Evolutionary conservation across 2,329 filamentous ascomycete genomes (phyloP).

Genomic region (Venturia pyrina): DNA sequence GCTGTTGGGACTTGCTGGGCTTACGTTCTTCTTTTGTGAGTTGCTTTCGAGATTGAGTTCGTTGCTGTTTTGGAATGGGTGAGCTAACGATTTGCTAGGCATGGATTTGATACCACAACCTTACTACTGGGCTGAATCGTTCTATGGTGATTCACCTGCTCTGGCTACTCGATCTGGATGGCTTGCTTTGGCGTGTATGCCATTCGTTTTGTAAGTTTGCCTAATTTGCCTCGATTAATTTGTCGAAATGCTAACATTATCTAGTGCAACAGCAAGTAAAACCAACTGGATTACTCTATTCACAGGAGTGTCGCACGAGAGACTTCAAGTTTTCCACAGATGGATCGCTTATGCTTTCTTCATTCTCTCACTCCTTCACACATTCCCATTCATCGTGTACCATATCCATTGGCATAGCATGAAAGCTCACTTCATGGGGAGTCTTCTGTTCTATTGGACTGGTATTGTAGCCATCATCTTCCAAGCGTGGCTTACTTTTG

Average conservation of each 20-base stretch:
- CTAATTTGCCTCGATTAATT: too few species aligned
- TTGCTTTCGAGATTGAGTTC: slow-evolving; percentile 41
- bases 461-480: slow-evolving; percentile 34
- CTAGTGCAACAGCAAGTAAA: slow-evolving; percentile 82
- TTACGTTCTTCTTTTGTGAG: slow-evolving; percentile 30
- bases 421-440: slow-evolving; percentile 34
- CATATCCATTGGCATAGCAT: slow-evolving; percentile 54
- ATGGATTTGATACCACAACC: slow-evolving; percentile 78
- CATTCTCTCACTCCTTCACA: slow-evolving; percentile 73
- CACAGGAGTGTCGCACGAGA: slow-evolving; percentile 84
- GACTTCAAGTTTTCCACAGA: slow-evolving; percentile 84
- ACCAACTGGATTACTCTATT: slow-evolving; percentile 74
- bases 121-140: slow-evolving; percentile 79
- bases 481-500: slow-evolving; percentile 6
- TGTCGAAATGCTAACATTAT: background rate
- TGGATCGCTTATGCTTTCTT: slow-evolving; percentile 85
- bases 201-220: slow-evolving; percentile 41
- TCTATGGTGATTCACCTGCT: slow-evolving; percentile 69
- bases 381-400: slow-evolving; percentile 72
- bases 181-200: slow-evolving; percentile 82
- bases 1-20: slow-evolving; percentile 18
- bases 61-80: slow-evolving; percentile 32
- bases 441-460: slow-evolving; percentile 68
- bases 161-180: slow-evolving; percentile 81
- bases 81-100: slow-evolving; percentile 37